Evolutionary conservation across 2,329 filamentous ascomycete species (phyloP), one percentile per base, ranked within the genome.

Genomic region (Geosmithia flava): DNA sequence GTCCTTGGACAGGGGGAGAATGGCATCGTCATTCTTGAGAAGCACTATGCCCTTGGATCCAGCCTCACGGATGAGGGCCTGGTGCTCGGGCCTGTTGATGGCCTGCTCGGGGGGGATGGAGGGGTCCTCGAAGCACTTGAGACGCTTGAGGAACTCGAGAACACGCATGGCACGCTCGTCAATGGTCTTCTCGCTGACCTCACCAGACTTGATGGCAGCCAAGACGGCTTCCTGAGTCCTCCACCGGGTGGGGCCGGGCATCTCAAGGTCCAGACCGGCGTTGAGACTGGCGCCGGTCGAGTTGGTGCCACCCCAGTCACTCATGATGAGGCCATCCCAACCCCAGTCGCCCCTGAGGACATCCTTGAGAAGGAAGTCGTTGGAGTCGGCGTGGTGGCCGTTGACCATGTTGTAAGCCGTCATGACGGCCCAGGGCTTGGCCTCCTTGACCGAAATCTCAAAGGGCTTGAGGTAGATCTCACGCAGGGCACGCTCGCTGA

Each of bases 41-140:
- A 85, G 64, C 0, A 78, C 81, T 33, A 85, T 59, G 1, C 81
- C 80, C 58, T 84, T 76, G 2, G 72, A 71, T 0, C 78, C 81
- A 15, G 78, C 76, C 53, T 74, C 66, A 41, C 78, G 73, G 53
- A 85, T 84, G 44, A 84, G 64, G 17, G 67, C 61, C 41, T 77
- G 71, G 1, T 78, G 83, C 53, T 79, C 76, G 42, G 74, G 64
- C 58, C 72, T 61, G 63, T 83, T 55, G 55, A 78, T 72, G 55
- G 76, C 75, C 50, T 69, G 64, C 56, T 84, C 79, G 0, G 72
- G 68, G n/a, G 69, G 62, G 55, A 83, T 80, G 1, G 67, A 62
- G 0, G 75, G 68, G 62, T 78, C 69, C 42, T 83, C 73, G 47
- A 68, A 68, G n/a, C 78, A 76, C 53, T 78, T 81, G 10, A 78